Base-by-base conservation (phyloP, 208 protist species). In the Leishmania arabica region DNA sequence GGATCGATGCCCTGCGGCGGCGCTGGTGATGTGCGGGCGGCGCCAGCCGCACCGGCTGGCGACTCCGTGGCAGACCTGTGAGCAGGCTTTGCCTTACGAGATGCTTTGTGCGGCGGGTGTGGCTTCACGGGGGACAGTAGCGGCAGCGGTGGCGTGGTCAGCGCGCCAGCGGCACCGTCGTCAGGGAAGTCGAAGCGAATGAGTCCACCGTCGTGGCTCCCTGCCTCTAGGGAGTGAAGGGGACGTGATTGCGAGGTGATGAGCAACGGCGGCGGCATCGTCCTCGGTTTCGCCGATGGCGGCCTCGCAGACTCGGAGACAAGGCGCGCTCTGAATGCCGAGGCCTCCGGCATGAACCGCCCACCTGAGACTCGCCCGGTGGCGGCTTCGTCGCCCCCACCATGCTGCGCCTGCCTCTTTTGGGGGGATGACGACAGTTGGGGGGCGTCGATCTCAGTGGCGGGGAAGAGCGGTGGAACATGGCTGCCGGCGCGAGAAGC, bases 231-330 rank as follows among this genome's bases (percentile, higher is more conserved):
- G 2, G 74, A 66, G 21, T 54, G 84, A 72, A 84, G 81, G 3
- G 80, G 80, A 2, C 58, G 80, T 3, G 84, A 84, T 2, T 75
- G 58, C 0, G 71, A 74, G 34, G 76, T 82, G 40, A 65, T 78
- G 68, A 82, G 64, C 47, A 74, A 80, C 3, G 84, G 80, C 15
- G 79, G 31, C 45, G 51, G 73, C n/a, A 56, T 79, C 2, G 47
- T 79, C 45, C 58, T 79, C 3, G 62, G 34, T 49, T 40, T 54
- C 27, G 19, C 24, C n/a, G 58, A 72, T 3, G 54, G 56, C 49
- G 34, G 56, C 60, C 8, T 49, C 1, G 64, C 34, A 2, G 72
- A 37, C n/a, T 72, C 78, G 64, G 37, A 64, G 27, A n/a, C 37
- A 42, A 27, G 54, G 21, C 19, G 19, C 34, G 34, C 37, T 24